These are phyloP conservation scores for Francoa sonchifolia DNA, from an alignment of 441 rosid species.

Conservation along the genomic window DNA sequence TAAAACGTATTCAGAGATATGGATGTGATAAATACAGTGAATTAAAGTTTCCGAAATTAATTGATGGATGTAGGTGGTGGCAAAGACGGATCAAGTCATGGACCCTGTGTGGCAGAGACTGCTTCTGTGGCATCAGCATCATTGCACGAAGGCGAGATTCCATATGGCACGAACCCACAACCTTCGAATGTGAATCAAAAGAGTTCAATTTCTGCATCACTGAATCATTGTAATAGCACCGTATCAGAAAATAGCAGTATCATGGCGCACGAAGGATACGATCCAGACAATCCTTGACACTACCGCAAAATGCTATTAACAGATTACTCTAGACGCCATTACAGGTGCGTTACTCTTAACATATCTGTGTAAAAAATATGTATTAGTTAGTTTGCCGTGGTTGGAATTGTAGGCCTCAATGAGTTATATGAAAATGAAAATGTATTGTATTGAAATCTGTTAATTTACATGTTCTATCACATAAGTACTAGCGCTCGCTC, in stretches of 20 bases:
- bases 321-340: too few species aligned
- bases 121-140: slow-evolving; percentile 18
- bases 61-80: slow-evolving; percentile 17
- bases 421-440: too few species aligned
- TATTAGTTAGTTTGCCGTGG: too few species aligned
- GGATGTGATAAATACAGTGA: background rate
- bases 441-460: too few species aligned
- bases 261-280: slow-evolving; percentile 8
- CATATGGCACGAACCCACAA: slow-evolving; percentile 11
- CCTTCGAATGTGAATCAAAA: slow-evolving; percentile 21
- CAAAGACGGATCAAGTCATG: slow-evolving; percentile 26
- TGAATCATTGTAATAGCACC: slow-evolving; percentile 22
- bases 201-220: slow-evolving; percentile 18
- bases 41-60: background rate
- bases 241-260: slow-evolving; percentile 20
- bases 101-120: slow-evolving; percentile 38
- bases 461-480: too few species aligned
- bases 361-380: too few species aligned
- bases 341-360: too few species aligned
- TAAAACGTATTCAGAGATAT: background rate
- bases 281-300: slow-evolving; percentile 13
- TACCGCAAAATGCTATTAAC: too few species aligned
- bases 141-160: slow-evolving; percentile 20
- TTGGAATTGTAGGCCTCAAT: too few species aligned
- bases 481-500: too few species aligned